Evolutionary conservation across 1,284 basidiomycete species (phyloP).

Genomic region (Rhodotorula sp.): DNA sequence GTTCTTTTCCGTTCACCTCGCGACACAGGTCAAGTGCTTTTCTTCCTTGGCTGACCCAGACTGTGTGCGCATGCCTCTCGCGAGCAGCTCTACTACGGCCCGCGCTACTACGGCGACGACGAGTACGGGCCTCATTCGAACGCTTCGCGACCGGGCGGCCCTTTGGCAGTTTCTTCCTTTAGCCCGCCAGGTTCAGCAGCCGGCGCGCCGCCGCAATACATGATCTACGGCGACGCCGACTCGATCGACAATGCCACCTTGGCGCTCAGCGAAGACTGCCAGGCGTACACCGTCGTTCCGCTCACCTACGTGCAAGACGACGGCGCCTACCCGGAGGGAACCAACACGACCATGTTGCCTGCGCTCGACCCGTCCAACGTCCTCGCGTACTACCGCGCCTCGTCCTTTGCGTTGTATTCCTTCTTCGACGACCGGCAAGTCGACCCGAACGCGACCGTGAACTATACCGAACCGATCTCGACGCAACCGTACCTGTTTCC

Average conservation of each 20-base stretch:
- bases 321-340: neutral
- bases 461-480: conserved; percentile 18
- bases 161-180: conserved; percentile 7
- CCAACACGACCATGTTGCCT: conserved; percentile 18
- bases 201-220: conserved; percentile 19
- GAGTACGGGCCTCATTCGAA: conserved; percentile 22
- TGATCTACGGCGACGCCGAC: conserved; percentile 22
- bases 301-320: conserved; percentile 6
- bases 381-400: conserved; percentile 16
- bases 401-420: conserved; percentile 26
- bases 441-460: conserved; percentile 5
- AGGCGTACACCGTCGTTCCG: neutral
- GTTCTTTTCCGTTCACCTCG: neutral
- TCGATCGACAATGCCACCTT: conserved; percentile 15
- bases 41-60: neutral
- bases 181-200: neutral
- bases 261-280: conserved; percentile 3
- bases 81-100: conserved; percentile 18
- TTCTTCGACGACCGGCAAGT: conserved; percentile 10
- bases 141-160: conserved; percentile 15
- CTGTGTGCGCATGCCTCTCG: neutral
- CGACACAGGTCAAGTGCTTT: neutral
- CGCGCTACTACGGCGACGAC: conserved; percentile 26
- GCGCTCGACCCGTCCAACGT: conserved; percentile 12
- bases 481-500: conserved; percentile 6